A percentile compares a stretch with the other conserved stretches of the same genome.
phyloP scores from a whole-genome alignment of 129 eudicot genomes.

The Rutidosis leptorrhynchoides region DNA sequence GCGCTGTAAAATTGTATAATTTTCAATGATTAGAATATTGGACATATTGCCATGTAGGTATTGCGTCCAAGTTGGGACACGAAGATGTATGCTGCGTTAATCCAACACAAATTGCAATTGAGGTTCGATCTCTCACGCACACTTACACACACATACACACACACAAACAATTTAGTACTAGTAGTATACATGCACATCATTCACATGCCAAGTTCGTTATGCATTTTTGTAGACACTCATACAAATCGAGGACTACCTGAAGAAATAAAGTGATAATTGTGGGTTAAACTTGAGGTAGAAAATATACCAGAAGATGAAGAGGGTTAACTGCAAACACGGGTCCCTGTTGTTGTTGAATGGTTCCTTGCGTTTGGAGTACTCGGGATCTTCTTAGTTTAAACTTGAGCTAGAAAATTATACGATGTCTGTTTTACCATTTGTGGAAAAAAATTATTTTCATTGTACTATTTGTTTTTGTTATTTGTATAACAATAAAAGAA shows the following conservation, averaged over 20 bases:
- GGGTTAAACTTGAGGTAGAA: conserved; percentile 15
- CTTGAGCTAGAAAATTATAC: conserved; percentile 1
- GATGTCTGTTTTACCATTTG: neutral
- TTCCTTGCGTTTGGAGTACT: conserved; percentile 2
- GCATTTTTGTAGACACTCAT: conserved; percentile 28
- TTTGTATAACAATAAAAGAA: neutral
- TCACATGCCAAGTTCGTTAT: conserved; percentile 6
- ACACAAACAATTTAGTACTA: conserved; percentile 1
- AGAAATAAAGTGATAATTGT: conserved; percentile 19
- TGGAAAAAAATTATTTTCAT: conserved; percentile 11
- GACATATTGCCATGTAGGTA: conserved; percentile 38
- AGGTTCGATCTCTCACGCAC: conserved; percentile 44
- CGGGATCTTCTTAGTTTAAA: neutral
- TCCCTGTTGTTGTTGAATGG: conserved; percentile 9
- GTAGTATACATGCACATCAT: neutral
- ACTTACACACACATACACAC: neutral
- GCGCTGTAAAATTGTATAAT: neutral
- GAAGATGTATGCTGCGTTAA: conserved; percentile 63
- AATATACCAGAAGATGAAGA: neutral
- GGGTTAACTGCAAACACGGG: conserved; percentile 6
- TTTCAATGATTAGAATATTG: neutral
- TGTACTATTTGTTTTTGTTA: conserved; percentile 17
- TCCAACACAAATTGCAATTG: conserved; percentile 69
- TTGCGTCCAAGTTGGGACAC: conserved; percentile 64
- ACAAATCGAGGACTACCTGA: conserved; percentile 32